Evolutionary conservation across 2,329 filamentous ascomycete genomes (phyloP), one percentile per base, ranked within the genome.

Genomic region (Xylariales sp.): DNA sequence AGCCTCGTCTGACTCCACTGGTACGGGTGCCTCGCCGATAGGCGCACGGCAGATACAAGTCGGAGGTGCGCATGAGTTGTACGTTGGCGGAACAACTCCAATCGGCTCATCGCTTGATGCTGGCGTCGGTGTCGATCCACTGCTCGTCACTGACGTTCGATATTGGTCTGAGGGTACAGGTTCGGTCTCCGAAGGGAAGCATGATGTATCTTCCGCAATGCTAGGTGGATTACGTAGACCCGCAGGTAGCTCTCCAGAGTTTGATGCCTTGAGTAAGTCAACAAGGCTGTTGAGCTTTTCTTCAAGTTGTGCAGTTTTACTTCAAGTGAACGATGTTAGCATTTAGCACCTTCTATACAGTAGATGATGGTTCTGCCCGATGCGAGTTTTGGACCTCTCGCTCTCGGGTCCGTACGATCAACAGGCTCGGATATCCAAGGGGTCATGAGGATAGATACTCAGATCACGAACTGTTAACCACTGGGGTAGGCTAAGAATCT

Each of bases 301-400:
- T 44, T 74, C 71, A 11, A 75, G 66, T 43, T 73, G 70, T 1
- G 68, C 65, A 3, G 71, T 74, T 51, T 63, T 66, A 11, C 71
- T 75, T 24, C 12, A 3, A 42, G 15, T n/a, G 12, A 8, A 24
- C 2, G 10, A 9, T 19, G 31, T 42, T 31, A 42, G 42, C 15
- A 22, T 32, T 8, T 22, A 36, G 22, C 16, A 36, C 9, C 16
- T 15, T 6, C 12, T 3, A 6, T 11, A 1, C 6, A 16, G 11
- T 3, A 37, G 21, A 22, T n/a, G 9, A 8, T n/a, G n/a, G n/a
- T n/a, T n/a, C n/a, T n/a, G n/a, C n/a, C n/a, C n/a, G n/a, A n/a
- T n/a, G n/a, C n/a, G n/a, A n/a, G n/a, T n/a, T n/a, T n/a, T n/a
- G n/a, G n/a, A n/a, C n/a, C n/a, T n/a, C n/a, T n/a, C n/a, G n/a